Evolutionary conservation across 495 filamentous ascomycete species (phyloP), one percentile per base, ranked within the genome.

Genomic region (Lepraria neglecta): DNA sequence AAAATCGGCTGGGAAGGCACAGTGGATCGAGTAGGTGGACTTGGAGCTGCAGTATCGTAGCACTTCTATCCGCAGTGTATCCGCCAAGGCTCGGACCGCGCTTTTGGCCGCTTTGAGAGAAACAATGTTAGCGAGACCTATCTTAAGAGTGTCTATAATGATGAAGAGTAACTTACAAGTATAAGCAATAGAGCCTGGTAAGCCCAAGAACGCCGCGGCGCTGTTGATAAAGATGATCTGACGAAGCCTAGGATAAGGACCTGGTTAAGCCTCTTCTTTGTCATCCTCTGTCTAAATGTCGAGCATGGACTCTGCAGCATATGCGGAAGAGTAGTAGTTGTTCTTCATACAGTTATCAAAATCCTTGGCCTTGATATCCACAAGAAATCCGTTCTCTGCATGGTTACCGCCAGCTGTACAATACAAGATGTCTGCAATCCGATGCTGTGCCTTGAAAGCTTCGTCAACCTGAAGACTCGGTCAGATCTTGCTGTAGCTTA

Each of bases 321-420:
- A 66, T n/a, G 60, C 38, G 44, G 64, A 58, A 19, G 60, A 60
- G 51, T 65, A 72, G 14, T 62, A 68, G 44, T 65, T 68, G 50
- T 65, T 64, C 6, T 38, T 51, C 53, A 60, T 65, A 58, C 60
- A 68, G 56, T 27, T 51, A 2, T 60, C 57, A 1, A 62, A 17
- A 6, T 33, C 17, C 10, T 56, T 14, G 1, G 45, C 14, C 15
- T 61, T 40, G 14, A 62, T 24, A 33, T 63, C 60, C 2, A 52
- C 6, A 15, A 64, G 11, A 21, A 44, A 65, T 54, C 66, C 64
- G 3, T 4, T 55, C 30, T 56, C n/a, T 3, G 60, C 3, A 5
- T 30, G 30, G 33, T 2, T 58, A 2, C 66, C 66, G 28, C 66
- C 60, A 47, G 66, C 66, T 24, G 52, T 60, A 48, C 60, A 68